These are phyloP conservation scores for Serpula lacrymans DNA, from an alignment of 768 basidiomycete species.

Conservation along the genomic window DNA sequence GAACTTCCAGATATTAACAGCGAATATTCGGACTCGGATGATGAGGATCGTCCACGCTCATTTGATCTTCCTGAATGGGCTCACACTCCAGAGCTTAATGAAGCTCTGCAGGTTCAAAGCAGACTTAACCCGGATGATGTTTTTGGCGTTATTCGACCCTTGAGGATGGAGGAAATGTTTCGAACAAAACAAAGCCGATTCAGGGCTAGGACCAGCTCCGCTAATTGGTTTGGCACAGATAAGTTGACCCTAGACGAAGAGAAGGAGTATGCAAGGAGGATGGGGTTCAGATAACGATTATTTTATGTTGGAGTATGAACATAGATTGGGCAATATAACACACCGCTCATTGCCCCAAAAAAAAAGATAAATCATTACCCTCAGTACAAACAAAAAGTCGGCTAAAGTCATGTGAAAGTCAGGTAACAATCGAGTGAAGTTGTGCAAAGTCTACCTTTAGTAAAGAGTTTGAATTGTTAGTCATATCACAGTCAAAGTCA, in stretches of 20 bases:
- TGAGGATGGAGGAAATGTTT: constrained; percentile 95
- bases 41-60: constrained; percentile 74
- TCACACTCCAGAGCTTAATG: constrained; percentile 80
- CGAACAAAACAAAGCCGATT: constrained; percentile 73
- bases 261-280: constrained; percentile 80
- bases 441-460: too few relatives aligned
- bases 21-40: constrained; percentile 96
- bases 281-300: constrained; percentile 70
- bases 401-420: too few relatives aligned
- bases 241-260: constrained; percentile 81
- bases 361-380: too few relatives aligned
- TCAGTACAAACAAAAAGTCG: too few relatives aligned
- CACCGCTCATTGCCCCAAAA: too few relatives aligned
- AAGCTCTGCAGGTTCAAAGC: constrained; percentile 78
- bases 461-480: too few relatives aligned
- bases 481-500: too few relatives aligned
- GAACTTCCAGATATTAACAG: constrained; percentile 94
- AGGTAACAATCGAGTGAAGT: too few relatives aligned
- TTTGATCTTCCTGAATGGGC: constrained; percentile 86
- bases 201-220: constrained; percentile 87
- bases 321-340: too few relatives aligned
- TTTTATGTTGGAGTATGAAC: constrained; percentile 2
- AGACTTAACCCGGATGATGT: constrained; percentile 88
- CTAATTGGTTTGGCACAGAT: constrained; percentile 96
- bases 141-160: constrained; percentile 83